Conservation (phyloP, 768 basidiomycete species). For the Gloeophyllum trabeum region DNA sequence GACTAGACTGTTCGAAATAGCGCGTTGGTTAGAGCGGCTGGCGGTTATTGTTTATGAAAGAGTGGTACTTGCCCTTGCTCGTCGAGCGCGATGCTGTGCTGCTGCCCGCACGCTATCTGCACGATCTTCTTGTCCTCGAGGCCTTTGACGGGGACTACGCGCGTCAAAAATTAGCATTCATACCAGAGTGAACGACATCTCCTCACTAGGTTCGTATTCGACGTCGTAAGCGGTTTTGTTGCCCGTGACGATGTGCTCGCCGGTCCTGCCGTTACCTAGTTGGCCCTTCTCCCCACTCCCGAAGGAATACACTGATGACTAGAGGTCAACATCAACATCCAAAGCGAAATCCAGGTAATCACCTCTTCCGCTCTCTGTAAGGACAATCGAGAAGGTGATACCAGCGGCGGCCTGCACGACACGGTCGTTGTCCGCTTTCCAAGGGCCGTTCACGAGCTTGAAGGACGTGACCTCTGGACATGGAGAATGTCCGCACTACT, state of each 20-base stretch:
- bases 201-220: constrained; percentile 57
- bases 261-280: constrained; percentile 84
- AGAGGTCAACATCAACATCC: background rate
- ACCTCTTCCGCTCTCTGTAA: constrained; percentile 80
- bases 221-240: constrained; percentile 80
- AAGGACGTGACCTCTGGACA: constrained; percentile 59
- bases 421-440: constrained; percentile 40
- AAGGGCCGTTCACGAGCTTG: constrained; percentile 48
- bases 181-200: too few species aligned
- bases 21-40: background rate
- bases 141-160: constrained; percentile 62
- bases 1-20: constrained; percentile 39
- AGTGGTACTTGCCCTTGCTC: constrained; percentile 44
- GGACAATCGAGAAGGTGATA: constrained; percentile 70
- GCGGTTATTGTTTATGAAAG: constrained; percentile 1
- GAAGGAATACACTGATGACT: constrained; percentile 61
- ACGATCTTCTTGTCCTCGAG: constrained; percentile 70
- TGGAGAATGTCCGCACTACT: constrained; percentile 60
- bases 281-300: constrained; percentile 93
- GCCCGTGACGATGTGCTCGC: constrained; percentile 82
- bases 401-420: constrained; percentile 73
- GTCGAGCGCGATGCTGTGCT: constrained; percentile 80
- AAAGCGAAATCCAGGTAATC: constrained; percentile 8
- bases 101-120: constrained; percentile 76
- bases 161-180: constrained; percentile 2